Conservation (phyloP, 495 filamentous ascomycete species). For the Sphaerosporella brunnea region DNA sequence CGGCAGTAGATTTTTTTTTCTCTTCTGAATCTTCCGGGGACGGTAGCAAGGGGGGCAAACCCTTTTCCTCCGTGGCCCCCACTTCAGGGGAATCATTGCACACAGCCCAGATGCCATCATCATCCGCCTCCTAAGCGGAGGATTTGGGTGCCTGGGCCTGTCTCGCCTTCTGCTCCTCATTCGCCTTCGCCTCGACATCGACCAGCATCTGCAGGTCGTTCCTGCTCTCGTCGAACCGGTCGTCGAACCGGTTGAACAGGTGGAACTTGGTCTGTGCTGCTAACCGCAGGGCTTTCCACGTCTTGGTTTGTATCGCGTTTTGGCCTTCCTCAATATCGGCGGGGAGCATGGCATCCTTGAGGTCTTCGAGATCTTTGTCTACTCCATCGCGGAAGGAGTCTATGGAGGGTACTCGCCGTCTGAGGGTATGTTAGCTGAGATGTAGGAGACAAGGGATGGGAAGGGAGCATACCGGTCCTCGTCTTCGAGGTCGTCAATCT, state of each 20-base stretch:
- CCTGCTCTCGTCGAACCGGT: constrained; percentile 28
- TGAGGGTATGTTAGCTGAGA: constrained; percentile 7
- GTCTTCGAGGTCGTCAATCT: constrained; percentile 42
- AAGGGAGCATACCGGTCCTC: constrained; percentile 32
- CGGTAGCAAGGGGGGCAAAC: too few relatives aligned
- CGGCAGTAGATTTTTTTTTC: too few relatives aligned
- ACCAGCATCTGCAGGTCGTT: constrained; percentile 25
- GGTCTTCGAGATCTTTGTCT: constrained; percentile 38
- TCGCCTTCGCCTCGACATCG: constrained; percentile 21
- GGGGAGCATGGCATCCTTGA: constrained; percentile 57
- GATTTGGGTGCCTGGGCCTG: constrained; percentile 1
- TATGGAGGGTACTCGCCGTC: constrained; percentile 34
- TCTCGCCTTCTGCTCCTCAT: constrained; percentile 19
- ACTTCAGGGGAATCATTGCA: too few relatives aligned
- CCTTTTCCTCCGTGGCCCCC: too few relatives aligned
- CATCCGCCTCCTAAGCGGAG: not conserved
- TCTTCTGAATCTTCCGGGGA: too few relatives aligned
- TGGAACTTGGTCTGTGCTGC: constrained; percentile 52
- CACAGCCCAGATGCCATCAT: not conserved
- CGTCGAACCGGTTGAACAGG: constrained; percentile 70
- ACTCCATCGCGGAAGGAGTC: constrained; percentile 35
- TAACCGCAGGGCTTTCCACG: constrained; percentile 71
- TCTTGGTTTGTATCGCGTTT: constrained; percentile 62
- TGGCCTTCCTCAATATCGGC: constrained; percentile 49
- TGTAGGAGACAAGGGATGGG: not conserved